Evolutionary conservation across 352 stramenopile species (phyloP), one percentile per base, ranked within the genome.

Genomic region (Pythium aphanidermatum): DNA sequence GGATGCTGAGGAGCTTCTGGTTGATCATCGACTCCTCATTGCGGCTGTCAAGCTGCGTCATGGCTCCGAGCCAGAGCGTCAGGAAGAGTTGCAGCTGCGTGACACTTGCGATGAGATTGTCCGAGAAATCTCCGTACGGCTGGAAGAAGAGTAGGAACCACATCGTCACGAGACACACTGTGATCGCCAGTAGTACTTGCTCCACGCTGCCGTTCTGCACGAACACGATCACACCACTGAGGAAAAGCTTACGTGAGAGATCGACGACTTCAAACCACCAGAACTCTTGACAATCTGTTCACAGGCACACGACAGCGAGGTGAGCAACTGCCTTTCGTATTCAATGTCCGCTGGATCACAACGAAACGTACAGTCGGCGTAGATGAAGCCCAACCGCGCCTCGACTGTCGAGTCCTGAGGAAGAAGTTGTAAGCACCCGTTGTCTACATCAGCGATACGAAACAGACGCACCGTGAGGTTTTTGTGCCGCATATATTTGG

Each of bases 201-300:
- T 87, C 63, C 8, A 87, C 69, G 38, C 68, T 84, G 20, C 74
- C 73, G 36, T 81, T 78, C 39, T 82, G 55, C 12, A 90, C 70
- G 47, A 90, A 90, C 2, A 87, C 52, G 44, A 86, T 86, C 27
- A 90, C 67, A 25, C 68, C 65, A 31, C 70, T 87, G 28, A 90
- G 35, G 41, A 87, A 86, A 19, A 90, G 64, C 51, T 90, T 90
- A 25, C 78, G 65, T 13, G 76, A 82, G 12, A 90, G 58, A 51
- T 90, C 78, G 24, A 90, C 60, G 20, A 86, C 78, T 55, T 90
- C 78, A 53, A 87, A 90, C 78, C 78, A 90, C 78, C 78, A 90
- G 33, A 79, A 87, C 20, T 68, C 46, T 24, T 75, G 52, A 0
- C 62, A 65, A 58, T 89, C 76, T 89, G 40, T 35, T 46, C 5